Evolutionary conservation across 345 rosid genomes (phyloP), one percentile per base, ranked within the genome.

Genomic region (Leavenworthia alabamica): DNA sequence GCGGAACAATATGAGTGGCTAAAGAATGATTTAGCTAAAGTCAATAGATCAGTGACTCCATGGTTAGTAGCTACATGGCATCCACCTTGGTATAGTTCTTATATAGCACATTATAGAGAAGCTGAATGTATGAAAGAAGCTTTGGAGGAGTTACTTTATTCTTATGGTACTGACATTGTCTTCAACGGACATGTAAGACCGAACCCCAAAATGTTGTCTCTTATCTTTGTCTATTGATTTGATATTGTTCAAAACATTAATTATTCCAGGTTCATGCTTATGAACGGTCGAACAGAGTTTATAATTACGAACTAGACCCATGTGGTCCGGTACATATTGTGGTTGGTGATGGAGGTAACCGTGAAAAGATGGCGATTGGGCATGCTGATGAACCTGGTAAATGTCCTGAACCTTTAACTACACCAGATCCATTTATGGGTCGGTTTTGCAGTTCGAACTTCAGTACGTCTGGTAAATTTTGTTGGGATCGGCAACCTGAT

Each of bases 401-500:
- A 59, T 93, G 99, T 68, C 97, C 97, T 13, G 80, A 81, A 7
- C 90, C 95, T 26, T 44, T 77, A 53, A 71, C 79, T 58, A 85
- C 86, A 1, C 80, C 89, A 0, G 94, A 78, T 74, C 50, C 73
- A 24, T 58, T 40, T 37, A 75, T 81, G 74, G 86, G 85, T 26
- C 86, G 86, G 58, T 85, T 79, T 66, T 93, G 97, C 28, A 90
- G 83, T 4, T 77, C 68, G 66, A 93, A 93, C 73, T 89, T 89
- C 52, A 85, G 97, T 1, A 80, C 83, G 9, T 44, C 79, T 23
- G 96, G 90, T 35, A 78, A 74, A 14, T 93, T 89, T 70, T 93
- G 99, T 62, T 87, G 99, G 99, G 85, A 89, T 42, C 64, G 56
- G 60, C 99, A 93, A 58, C 99, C 97, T 2, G 96, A 93, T 17